Evolutionary conservation across 2,329 filamentous ascomycete genomes (phyloP).

Genomic region (Arthrobotrys entomopaga): DNA sequence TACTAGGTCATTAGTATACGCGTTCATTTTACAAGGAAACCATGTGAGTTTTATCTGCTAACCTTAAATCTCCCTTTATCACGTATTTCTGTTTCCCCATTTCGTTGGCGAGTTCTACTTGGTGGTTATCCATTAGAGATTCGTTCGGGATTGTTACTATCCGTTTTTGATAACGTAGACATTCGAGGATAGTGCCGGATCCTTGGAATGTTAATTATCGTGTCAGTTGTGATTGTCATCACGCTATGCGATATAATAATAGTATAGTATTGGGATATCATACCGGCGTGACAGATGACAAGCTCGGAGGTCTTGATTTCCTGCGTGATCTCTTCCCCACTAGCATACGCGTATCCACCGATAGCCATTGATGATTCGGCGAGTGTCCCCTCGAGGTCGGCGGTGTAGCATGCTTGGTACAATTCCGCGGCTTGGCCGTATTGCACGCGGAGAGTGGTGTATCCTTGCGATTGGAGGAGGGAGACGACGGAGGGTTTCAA

Average conservation of each 20-base stretch:
- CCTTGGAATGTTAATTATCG: slow-evolving; percentile 67
- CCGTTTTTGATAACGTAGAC: slow-evolving; percentile 76
- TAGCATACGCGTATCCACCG: slow-evolving; percentile 74
- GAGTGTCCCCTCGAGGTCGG: slow-evolving; percentile 21
- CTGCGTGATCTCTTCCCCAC: slow-evolving; percentile 66
- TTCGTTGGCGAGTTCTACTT: slow-evolving; percentile 83
- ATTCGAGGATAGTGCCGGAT: slow-evolving; percentile 88
- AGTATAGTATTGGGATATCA: slow-evolving; percentile 57
- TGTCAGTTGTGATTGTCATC: too few relatives aligned
- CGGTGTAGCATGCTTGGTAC: slow-evolving; percentile 38
- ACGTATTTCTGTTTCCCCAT: slow-evolving; percentile 80
- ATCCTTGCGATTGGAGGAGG: slow-evolving; percentile 70
- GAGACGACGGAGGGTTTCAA: slow-evolving; percentile 72
- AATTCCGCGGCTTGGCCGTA: slow-evolving; percentile 75
- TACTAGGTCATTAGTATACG: slow-evolving; percentile 14
- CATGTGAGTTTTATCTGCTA: slow-evolving; percentile 59
- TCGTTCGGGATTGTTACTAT: slow-evolving; percentile 92
- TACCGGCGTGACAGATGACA: slow-evolving; percentile 90
- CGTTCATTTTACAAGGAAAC: slow-evolving; percentile 22
- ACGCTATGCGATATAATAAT: not conserved
- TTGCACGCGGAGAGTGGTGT: slow-evolving; percentile 79
- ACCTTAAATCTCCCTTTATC: slow-evolving; percentile 76
- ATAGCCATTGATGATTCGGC: slow-evolving; percentile 61
- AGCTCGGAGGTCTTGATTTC: slow-evolving; percentile 70
- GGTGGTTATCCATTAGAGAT: slow-evolving; percentile 85